These are phyloP conservation scores for Ustilago hordei DNA, from an alignment of 1,284 basidiomycete genomes.

Conservation along the genomic window DNA sequence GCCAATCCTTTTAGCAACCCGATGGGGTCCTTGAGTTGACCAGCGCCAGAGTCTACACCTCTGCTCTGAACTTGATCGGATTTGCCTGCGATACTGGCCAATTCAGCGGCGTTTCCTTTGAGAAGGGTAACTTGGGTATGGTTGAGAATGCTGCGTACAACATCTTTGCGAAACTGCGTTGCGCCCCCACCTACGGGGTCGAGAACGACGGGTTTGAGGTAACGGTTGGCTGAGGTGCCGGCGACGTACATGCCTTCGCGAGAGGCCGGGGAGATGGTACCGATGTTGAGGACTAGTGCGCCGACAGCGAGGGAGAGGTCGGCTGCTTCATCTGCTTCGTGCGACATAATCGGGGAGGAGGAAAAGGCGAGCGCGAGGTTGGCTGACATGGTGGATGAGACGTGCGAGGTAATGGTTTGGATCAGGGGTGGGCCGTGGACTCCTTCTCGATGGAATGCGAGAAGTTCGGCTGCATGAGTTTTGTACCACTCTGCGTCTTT, in stretches of 20 bases:
- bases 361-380: slow-evolving; percentile 90
- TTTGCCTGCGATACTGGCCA: slow-evolving; percentile 81
- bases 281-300: slow-evolving; percentile 88
- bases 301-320: slow-evolving; percentile 80
- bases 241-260: slow-evolving; percentile 83
- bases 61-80: slow-evolving; percentile 77
- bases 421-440: slow-evolving; percentile 51
- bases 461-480: slow-evolving; percentile 23
- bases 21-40: slow-evolving; percentile 81
- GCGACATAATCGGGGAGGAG: slow-evolving; percentile 88
- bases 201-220: slow-evolving; percentile 79
- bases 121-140: slow-evolving; percentile 89
- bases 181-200: slow-evolving; percentile 96
- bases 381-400: slow-evolving; percentile 89
- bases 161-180: slow-evolving; percentile 77
- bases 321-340: slow-evolving; percentile 78
- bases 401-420: slow-evolving; percentile 86
- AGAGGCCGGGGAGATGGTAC: slow-evolving; percentile 78
- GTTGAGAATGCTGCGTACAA: slow-evolving; percentile 79
- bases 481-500: slow-evolving; percentile 34
- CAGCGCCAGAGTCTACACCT: slow-evolving; percentile 87
- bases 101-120: slow-evolving; percentile 94
- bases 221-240: slow-evolving; percentile 72
- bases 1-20: slow-evolving; percentile 80
- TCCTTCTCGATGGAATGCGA: slow-evolving; percentile 34